Conservation (phyloP, 768 basidiomycete species). For the Dentipellis fragilis region DNA sequence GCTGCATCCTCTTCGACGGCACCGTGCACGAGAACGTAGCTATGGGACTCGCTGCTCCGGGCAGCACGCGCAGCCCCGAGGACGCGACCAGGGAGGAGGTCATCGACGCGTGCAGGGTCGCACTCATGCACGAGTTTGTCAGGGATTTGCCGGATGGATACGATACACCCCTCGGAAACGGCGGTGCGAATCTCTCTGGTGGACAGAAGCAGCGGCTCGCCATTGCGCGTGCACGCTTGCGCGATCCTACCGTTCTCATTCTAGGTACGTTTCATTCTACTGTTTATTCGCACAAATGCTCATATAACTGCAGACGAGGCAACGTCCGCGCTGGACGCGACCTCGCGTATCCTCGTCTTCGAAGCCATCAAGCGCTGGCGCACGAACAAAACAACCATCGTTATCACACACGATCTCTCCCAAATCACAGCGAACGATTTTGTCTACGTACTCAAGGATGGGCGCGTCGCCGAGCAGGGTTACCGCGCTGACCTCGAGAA, state of each 20-base stretch:
- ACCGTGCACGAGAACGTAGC: slow-evolving; percentile 82
- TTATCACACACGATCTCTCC: slow-evolving; percentile 92
- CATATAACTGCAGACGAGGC: slow-evolving; percentile 49
- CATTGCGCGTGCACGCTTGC: slow-evolving; percentile 75
- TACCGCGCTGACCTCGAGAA: slow-evolving; percentile 71
- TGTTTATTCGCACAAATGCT: background rate
- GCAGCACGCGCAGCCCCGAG: slow-evolving; percentile 27
- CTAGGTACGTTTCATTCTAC: slow-evolving; percentile 52
- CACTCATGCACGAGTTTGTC: slow-evolving; percentile 83
- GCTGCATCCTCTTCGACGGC: slow-evolving; percentile 70
- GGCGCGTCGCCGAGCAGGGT: slow-evolving; percentile 78
- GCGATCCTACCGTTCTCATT: slow-evolving; percentile 83
- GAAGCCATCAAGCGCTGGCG: slow-evolving; percentile 64
- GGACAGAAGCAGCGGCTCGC: slow-evolving; percentile 89
- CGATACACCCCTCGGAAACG: slow-evolving; percentile 68
- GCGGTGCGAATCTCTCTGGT: slow-evolving; percentile 74
- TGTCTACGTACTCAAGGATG: slow-evolving; percentile 84
- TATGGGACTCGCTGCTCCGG: slow-evolving; percentile 51
- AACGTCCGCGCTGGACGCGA: slow-evolving; percentile 77
- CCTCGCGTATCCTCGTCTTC: slow-evolving; percentile 79
- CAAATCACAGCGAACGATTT: slow-evolving; percentile 73
- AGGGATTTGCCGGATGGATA: slow-evolving; percentile 79
- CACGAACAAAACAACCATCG: slow-evolving; percentile 73
- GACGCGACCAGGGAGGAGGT: slow-evolving; percentile 62
- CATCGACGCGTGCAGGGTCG: slow-evolving; percentile 70